Evolutionary conservation across 805 yeast genomes (phyloP), one percentile per base, ranked within the genome.

Genomic region (Starmerella cellae): DNA sequence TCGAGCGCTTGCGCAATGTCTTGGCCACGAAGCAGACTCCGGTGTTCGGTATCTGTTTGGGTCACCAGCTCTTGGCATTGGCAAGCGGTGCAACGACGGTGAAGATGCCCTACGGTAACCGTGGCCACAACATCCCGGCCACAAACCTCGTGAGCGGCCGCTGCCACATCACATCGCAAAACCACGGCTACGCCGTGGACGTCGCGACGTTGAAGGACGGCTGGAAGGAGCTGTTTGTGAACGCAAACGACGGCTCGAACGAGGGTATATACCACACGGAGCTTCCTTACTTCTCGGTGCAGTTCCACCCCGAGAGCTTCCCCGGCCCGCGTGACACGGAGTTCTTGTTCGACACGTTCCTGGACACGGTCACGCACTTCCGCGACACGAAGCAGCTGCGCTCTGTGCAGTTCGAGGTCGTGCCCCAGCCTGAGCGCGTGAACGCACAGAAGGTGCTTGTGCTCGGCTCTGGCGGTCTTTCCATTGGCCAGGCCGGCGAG

Each of bases 291-390:
- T 91, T 91, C 72, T 91, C 98, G 14, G 97, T 91, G 38, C 99
- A 91, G 70, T 44, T 91, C 73, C 99, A 91, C 63, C 99, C 99
- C 21, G 99, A 91, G 70, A 83, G 96, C 20, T 84, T 95, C 38
- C 97, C 98, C 37, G 99, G 99, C 62, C 99, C 99, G 62, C 77
- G 95, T 62, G 99, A 91, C 63, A 91, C 98, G 40, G 98, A 91
- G 67, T 91, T 87, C 65, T 70, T 91, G 62, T 91, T 91, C 57
- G 98, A 91, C 59, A 85, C 82, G 26, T 91, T 91, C 66, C 80
- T 91, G 58, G 65, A 82, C 52, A 63, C 95, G 38, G 94, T 91
- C 39, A 61, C 71, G 41, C 65, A 82, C 34, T 68, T 67, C 51
- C 48, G 53, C n/a, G 44, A 59, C 22, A 74, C 77, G 28, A 42